A percentile compares a stretch with the other conserved stretches of the same genome.
phyloP scores from a whole-genome alignment of 176 grass and related monocot species.

The Musa troglodytarum region DNA sequence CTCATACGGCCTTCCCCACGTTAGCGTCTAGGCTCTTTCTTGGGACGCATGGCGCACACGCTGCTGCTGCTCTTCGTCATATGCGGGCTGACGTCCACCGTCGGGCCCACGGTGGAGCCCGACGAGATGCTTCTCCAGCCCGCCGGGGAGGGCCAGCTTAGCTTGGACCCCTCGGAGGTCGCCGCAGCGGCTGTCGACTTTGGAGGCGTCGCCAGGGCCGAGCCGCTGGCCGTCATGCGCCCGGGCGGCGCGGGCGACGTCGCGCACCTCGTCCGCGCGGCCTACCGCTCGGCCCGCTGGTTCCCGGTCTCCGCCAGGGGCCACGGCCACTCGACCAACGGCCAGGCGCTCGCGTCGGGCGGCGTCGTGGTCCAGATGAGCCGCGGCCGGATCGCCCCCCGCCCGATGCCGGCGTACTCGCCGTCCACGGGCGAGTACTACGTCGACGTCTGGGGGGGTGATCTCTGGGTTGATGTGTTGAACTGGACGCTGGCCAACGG shows the following conservation, averaged over 20 bases:
- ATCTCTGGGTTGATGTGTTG: constrained; percentile 80
- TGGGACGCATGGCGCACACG: constrained; percentile 18
- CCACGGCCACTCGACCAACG: constrained; percentile 80
- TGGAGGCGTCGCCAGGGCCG: constrained; percentile 28
- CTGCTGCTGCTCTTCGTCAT: constrained; percentile 37
- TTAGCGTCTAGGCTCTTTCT: background rate
- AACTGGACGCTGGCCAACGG: constrained; percentile 73
- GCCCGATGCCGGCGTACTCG: constrained; percentile 47
- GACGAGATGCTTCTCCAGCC: constrained; percentile 34
- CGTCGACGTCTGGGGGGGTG: constrained; percentile 87
- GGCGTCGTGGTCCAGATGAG: constrained; percentile 80
- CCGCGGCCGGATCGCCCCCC: constrained; percentile 24
- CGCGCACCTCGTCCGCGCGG: constrained; percentile 32
- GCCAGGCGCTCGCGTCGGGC: constrained; percentile 57
- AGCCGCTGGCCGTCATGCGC: constrained; percentile 51
- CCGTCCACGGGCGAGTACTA: constrained; percentile 45
- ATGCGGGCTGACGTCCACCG: constrained; percentile 58
- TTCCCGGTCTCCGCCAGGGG: constrained; percentile 63
- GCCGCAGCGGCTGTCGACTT: constrained; percentile 50
- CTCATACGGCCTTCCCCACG: constrained; percentile 33
- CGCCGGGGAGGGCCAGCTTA: constrained; percentile 16
- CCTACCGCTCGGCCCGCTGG: constrained; percentile 29
- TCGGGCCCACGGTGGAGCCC: constrained; percentile 40
- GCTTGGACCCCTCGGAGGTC: constrained; percentile 43
- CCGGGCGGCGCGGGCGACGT: constrained; percentile 46